Evolutionary conservation across 495 filamentous ascomycete genomes (phyloP), one percentile per base, ranked within the genome.

Genomic region (Glonium stellatum): DNA sequence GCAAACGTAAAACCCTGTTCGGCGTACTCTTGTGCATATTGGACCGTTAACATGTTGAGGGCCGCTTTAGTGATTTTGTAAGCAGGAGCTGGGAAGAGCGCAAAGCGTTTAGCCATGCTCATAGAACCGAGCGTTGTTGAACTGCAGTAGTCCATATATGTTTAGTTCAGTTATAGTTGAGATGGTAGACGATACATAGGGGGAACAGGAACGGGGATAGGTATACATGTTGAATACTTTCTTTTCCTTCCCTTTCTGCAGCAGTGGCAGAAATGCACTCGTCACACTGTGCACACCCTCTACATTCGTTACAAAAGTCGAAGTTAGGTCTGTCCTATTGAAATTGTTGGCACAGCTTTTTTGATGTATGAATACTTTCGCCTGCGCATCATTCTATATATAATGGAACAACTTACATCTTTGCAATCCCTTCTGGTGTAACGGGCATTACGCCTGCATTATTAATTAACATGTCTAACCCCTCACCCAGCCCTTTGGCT

Each of bases 1-100:
- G 80, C 57, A 27, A 81, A 72, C 0, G 72, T 75, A 51, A 82
- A 79, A 0, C 76, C 75, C 15, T 15, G 8, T 4, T 71, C 59
- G 1, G 64, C 72, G 56, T 73, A 76, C 15, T 70, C 64, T 42
- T 72, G 57, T 0, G 78, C 71, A 54, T 80, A 80, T 58, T 80
- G 76, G 0, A 76, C 70, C 2, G 75, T 81, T 5, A 82, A 61
- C 67, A 76, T 75, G 54, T 82, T 80, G 52, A 80, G 54, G 1
- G 76, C 77, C 0, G 79, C 76, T 64, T 82, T 83, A 36, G 74
- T 69, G 58, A 82, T 73, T 60, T 78, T 80, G 61, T 83, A 82
- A 5, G 75, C 75, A 5, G 76, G 78, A 9, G 36, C 59, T 0
- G 70, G 70, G 11, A 62, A 41, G 10, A 52, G 36, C 1, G 50